Base-by-base conservation (phyloP, 2,329 filamentous ascomycete genomes). In the Cordyceps farinosa region DNA sequence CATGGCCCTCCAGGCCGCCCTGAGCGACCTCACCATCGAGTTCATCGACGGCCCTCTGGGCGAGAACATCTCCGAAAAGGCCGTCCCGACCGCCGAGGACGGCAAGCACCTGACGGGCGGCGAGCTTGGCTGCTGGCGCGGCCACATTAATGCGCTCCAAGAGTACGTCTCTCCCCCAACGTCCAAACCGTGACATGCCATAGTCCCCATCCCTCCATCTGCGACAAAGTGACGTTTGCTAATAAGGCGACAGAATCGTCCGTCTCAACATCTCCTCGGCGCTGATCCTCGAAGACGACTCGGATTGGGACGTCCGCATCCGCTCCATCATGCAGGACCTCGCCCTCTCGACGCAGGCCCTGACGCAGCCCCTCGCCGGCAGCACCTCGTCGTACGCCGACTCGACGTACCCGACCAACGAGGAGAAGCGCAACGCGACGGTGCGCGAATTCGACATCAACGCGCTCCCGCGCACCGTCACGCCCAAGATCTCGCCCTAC, bases 231-330 rank as follows among this genome's bases (percentile, higher is more conserved):
- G 15, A n/a, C 22, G 30, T 17, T 40, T 6, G 54, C 54, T 63
- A 50, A 54, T 42, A 13, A n/a, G 3, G 38, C 6, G 11, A 13
- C 32, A 74, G 73, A 27, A 73, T 84, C 13, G 73, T 84, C 13
- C 71, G 77, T 29, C 71, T 77, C 11, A 75, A 77, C 44, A 66
- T 82, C 4, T 72, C 74, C 2, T 79, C 78, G 1, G 81, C 80
- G 0, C 71, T 85, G 1, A 79, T 84, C 32, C 69, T 85, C 34
- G 83, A 85, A 67, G 82, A 85, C 66, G 82, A 85, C 63, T 77
- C 80, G 10, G 82, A 85, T 70, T 85, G 82, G 83, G 82, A 85
- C 61, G 71, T 84, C 30, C 74, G 75, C 0, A 70, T 85, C 40
- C 80, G 80, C 50, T 61, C 70, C 0, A 82, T 85, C 66, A 74